Percentiles rank a stretch among this genome's conserved stretches.
phyloP scores from a whole-genome alignment of 2,329 filamentous ascomycete genomes.

The Sclerotinia minor region DNA sequence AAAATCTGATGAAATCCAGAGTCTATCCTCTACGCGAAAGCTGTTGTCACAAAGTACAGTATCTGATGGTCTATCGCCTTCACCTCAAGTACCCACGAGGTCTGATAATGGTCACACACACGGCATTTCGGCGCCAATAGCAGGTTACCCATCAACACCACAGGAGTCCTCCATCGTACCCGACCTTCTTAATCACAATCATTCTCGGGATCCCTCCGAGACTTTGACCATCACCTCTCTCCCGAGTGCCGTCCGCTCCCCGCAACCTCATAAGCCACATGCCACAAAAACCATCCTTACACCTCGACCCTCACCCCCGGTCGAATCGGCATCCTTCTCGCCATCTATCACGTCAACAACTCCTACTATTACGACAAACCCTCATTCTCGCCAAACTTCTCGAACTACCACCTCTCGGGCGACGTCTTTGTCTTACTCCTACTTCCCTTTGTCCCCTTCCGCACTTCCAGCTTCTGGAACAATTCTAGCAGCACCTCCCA shows the following conservation, averaged over 20 bases:
- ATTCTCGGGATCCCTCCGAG: conserved; percentile 35
- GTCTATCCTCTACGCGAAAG: conserved; percentile 29
- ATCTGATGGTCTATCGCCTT: conserved; percentile 23
- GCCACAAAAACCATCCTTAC: conserved; percentile 32
- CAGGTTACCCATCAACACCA: neutral
- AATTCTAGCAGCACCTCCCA: conserved; percentile 31
- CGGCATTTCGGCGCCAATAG: neutral
- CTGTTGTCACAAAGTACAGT: conserved; percentile 36
- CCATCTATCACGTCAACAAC: conserved; percentile 13
- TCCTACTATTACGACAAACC: conserved; percentile 1
- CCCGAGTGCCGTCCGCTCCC: conserved; percentile 31
- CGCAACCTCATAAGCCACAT: conserved; percentile 35
- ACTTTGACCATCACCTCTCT: conserved; percentile 38
- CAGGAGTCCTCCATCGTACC: conserved; percentile 14
- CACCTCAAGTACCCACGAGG: conserved; percentile 31
- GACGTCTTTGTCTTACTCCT: conserved; percentile 25
- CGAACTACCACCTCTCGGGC: conserved; percentile 18
- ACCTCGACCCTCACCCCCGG: conserved; percentile 30
- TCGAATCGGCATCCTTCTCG: neutral
- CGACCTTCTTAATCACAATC: conserved; percentile 25
- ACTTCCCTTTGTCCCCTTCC: conserved; percentile 21
- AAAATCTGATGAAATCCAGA: conserved; percentile 30
- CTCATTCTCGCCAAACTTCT: conserved; percentile 17
- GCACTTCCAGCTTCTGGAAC: conserved; percentile 29
- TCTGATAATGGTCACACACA: conserved; percentile 30